Base-by-base conservation (phyloP, 305 asterid genomes). In the Fraxinus velutina region DNA sequence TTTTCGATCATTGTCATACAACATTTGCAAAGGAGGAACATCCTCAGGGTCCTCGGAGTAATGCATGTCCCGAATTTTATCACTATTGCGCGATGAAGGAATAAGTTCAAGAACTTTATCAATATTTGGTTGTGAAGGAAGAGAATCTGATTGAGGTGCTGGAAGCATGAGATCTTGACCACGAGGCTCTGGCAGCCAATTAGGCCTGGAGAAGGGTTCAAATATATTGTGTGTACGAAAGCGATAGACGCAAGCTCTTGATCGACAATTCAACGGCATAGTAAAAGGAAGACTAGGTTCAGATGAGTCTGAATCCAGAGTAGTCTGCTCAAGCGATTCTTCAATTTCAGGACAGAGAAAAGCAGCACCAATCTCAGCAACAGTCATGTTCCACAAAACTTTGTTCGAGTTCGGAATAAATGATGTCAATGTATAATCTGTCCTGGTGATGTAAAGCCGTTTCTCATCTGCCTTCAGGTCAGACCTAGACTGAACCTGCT, bases 191-290 rank as follows among this genome's bases (percentile, higher is more conserved):
- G 92, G 88, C 64, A 88, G 88, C 83, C 86, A 87, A 57, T 79
- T 76, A 36, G 86, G 88, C 83, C 83, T 79, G 74, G 89, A 80
- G 80, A 90, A 85, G 66, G 87, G 64, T 75, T 89, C 92, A 75
- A 86, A 80, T 81, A 85, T 82, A 78, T 85, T 89, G 57, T 83
- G 89, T 78, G 82, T 86, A 42, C 93, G 95, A 42, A 89, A 89
- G 78, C 95, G 97, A 85, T 83, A 88, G 37, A 93, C 89, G 77
- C 57, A 92, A 22, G 93, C 96, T 86, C 92, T 88, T 84, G 99
- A 93, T 85, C 92, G 97, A 81, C 99, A 95, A 73, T 92, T 89
- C 68, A 95, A 85, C 81, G 99, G 99, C 97, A 95, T 92, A 47
- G 81, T 88, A 78, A 90, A 90, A 80, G 85, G 90, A 62, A 87